Evolutionary conservation across 345 rosid species (phyloP).

Genomic region (Lumnitzera racemosa): DNA sequence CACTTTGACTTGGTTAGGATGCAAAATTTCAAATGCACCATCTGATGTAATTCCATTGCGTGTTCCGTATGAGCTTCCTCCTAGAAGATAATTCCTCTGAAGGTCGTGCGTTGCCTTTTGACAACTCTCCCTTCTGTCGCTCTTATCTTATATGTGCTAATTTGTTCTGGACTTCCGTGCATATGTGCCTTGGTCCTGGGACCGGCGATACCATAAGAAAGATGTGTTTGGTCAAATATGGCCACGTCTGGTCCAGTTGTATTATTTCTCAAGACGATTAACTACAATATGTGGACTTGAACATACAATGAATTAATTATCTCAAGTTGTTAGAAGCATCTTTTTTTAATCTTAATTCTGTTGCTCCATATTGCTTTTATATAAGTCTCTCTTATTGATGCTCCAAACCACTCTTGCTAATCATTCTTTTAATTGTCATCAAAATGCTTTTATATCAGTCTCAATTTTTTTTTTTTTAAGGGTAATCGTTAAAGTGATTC

Average conservation of each 20-base stretch:
- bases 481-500: too few relatives aligned
- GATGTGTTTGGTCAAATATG: constrained; percentile 82
- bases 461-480: too few relatives aligned
- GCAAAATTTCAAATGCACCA: constrained; percentile 18
- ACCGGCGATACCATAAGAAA: constrained; percentile 55
- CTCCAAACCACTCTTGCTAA: too few relatives aligned
- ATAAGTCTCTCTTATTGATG: too few relatives aligned
- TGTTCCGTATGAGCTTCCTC: constrained; percentile 80
- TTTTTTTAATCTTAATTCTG: too few relatives aligned
- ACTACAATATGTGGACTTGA: not conserved
- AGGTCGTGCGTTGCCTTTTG: constrained; percentile 29
- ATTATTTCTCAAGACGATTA: constrained; percentile 21
- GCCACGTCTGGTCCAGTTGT: constrained; percentile 44
- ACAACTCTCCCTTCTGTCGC: too few relatives aligned
- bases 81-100: constrained; percentile 55
- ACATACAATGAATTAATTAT: too few relatives aligned
- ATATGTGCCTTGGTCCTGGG: constrained; percentile 98
- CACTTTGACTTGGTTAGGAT: constrained; percentile 58
- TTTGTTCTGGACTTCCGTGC: constrained; percentile 2
- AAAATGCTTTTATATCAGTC: too few relatives aligned
- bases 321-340: too few relatives aligned
- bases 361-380: too few relatives aligned
- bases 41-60: constrained; percentile 52
- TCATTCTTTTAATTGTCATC: too few relatives aligned
- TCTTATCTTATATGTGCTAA: not conserved